Evolutionary conservation across 768 basidiomycete genomes (phyloP).

Genomic region (Filobasidium wieringae): DNA sequence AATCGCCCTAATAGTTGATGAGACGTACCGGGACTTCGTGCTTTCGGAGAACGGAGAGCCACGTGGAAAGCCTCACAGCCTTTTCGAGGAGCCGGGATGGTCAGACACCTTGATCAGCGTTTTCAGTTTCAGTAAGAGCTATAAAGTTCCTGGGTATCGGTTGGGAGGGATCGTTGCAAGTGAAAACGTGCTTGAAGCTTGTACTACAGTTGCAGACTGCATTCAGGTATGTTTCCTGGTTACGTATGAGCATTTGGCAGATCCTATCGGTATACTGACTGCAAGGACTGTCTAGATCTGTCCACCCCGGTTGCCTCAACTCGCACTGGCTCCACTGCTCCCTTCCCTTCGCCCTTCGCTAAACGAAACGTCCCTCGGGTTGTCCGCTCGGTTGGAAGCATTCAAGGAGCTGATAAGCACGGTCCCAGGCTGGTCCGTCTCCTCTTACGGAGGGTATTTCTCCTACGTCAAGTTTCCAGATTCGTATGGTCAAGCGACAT

Average conservation of each 20-base stretch:
- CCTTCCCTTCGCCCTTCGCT: constrained; percentile 49
- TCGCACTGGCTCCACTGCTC: constrained; percentile 52
- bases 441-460: constrained; percentile 60
- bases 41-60: constrained; percentile 17
- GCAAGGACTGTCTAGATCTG: constrained; percentile 45
- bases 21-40: constrained; percentile 76
- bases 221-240: constrained; percentile 45
- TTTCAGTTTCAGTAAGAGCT: constrained; percentile 71
- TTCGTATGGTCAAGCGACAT: constrained; percentile 45
- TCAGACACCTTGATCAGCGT: constrained; percentile 53
- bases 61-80: constrained; percentile 26
- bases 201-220: constrained; percentile 59
- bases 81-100: constrained; percentile 46
- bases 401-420: constrained; percentile 47
- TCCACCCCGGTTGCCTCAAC: constrained; percentile 59
- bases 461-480: constrained; percentile 52
- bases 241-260: too few relatives aligned
- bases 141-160: constrained; percentile 69
- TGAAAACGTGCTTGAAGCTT: constrained; percentile 46
- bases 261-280: constrained; percentile 6
- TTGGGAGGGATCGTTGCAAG: constrained; percentile 61
- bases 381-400: constrained; percentile 48
- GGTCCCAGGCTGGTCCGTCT: constrained; percentile 50
- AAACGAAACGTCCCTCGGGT: constrained; percentile 43
- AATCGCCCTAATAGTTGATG: constrained; percentile 67